These are phyloP conservation scores for Tolypocladium guangdongense DNA, from an alignment of 2,329 filamentous ascomycete species.

Conservation along the genomic window DNA sequence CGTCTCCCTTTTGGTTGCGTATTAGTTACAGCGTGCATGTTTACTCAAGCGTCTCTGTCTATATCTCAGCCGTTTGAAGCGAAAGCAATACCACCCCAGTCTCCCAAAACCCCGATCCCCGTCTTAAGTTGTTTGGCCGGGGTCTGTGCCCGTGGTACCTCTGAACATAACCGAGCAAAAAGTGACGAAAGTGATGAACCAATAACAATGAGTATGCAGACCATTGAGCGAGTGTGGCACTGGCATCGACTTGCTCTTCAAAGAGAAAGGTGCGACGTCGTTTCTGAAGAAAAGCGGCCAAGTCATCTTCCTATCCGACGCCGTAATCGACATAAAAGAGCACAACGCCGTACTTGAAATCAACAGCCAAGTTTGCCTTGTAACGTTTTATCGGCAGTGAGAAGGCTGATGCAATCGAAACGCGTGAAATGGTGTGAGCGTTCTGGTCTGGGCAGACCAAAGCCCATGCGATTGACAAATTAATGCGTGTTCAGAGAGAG, in stretches of 20 bases:
- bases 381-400: background rate
- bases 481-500: constrained; percentile 58
- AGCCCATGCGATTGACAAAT: constrained; percentile 5
- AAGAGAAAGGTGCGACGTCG: background rate
- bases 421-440: background rate
- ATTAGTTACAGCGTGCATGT: constrained; percentile 26
- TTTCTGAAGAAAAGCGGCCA: background rate
- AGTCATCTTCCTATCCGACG: background rate
- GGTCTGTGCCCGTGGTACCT: background rate
- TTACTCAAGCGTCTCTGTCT: constrained; percentile 17
- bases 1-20: constrained; percentile 21
- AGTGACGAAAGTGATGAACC: background rate
- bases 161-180: background rate
- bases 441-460: background rate
- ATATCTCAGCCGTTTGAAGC: constrained; percentile 23
- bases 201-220: constrained; percentile 1
- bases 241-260: background rate
- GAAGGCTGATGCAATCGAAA: background rate
- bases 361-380: background rate
- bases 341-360: background rate
- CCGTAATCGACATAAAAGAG: background rate
- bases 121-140: constrained; percentile 2
- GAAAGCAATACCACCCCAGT: constrained; percentile 13
- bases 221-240: background rate
- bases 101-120: constrained; percentile 2